Conservation (phyloP, 2,329 filamentous ascomycete species). For the Rhynchosporium secalis region DNA sequence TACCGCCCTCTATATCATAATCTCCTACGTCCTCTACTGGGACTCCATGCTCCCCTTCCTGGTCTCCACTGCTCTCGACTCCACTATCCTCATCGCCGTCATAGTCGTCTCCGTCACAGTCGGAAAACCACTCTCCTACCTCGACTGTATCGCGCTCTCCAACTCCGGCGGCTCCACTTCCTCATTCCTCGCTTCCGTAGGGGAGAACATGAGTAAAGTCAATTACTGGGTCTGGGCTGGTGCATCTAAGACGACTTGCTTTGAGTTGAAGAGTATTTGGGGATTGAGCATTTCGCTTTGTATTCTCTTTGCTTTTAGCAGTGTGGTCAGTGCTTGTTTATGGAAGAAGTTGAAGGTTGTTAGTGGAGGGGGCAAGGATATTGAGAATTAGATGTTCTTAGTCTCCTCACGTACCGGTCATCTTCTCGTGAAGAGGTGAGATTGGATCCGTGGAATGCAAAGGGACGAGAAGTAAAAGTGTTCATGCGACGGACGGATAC, state of each 20-base stretch:
- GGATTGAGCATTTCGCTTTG: constrained; percentile 78
- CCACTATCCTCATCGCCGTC: constrained; percentile 70
- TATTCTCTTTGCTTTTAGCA: constrained; percentile 66
- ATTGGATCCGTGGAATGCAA: background rate
- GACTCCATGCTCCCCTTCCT: constrained; percentile 76
- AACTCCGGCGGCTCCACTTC: constrained; percentile 44
- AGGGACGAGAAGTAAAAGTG: background rate
- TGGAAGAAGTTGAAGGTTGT: constrained; percentile 45
- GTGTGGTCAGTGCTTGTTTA: constrained; percentile 57
- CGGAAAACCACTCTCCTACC: constrained; percentile 76
- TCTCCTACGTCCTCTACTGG: constrained; percentile 79
- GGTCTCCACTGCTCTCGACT: constrained; percentile 65
- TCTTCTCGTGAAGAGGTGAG: background rate
- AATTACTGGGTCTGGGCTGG: constrained; percentile 52
- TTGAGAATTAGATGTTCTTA: constrained; percentile 23
- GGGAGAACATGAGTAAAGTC: constrained; percentile 45
- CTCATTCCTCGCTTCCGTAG: constrained; percentile 47
- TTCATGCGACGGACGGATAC: constrained; percentile 5
- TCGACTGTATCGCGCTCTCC: constrained; percentile 64
- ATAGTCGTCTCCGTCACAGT: constrained; percentile 76
- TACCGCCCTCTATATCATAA: constrained; percentile 73
- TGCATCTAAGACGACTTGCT: constrained; percentile 65
- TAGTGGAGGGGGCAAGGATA: constrained; percentile 26
- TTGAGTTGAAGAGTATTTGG: constrained; percentile 86
- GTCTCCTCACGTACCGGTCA: background rate